These are phyloP conservation scores for Thalassiosira mediterranea DNA, from an alignment of 352 stramenopile species.

Conservation along the genomic window DNA sequence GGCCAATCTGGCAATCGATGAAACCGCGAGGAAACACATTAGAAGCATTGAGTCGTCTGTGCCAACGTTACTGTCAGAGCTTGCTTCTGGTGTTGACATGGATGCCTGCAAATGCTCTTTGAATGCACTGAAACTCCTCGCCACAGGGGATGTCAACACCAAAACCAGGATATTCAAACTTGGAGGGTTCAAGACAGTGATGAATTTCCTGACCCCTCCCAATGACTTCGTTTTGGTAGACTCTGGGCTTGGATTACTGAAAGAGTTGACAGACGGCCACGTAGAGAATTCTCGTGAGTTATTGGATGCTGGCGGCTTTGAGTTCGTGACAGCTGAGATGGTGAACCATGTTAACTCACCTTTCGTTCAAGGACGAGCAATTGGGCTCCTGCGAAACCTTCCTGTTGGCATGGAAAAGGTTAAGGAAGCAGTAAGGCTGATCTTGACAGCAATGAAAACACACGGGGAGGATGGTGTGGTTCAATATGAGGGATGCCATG, in stretches of 20 bases:
- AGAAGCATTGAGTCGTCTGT: constrained; percentile 17
- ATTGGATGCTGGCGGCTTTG: constrained; percentile 16
- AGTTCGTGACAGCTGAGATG: constrained; percentile 45
- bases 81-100: constrained; percentile 15
- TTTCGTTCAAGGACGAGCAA: constrained; percentile 31
- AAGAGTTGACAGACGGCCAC: constrained; percentile 23
- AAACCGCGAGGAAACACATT: constrained; percentile 30
- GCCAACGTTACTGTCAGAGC: constrained; percentile 22
- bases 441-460: constrained; percentile 37
- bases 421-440: constrained; percentile 5
- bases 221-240: constrained; percentile 28
- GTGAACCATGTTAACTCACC: constrained; percentile 15
- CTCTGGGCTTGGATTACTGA: constrained; percentile 26
- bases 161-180: constrained; percentile 11
- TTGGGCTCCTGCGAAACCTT: constrained; percentile 31
- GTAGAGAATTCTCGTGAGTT: constrained; percentile 8
- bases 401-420: constrained; percentile 15
- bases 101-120: constrained; percentile 26
- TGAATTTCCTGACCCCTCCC: constrained; percentile 18
- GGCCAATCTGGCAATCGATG: constrained; percentile 42
- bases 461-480: constrained; percentile 24
- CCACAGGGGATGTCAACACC: constrained; percentile 17
- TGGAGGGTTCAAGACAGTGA: constrained; percentile 31
- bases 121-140: constrained; percentile 35
- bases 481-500: constrained; percentile 46